Conservation (phyloP, 768 basidiomycete genomes). For the Russula olivacea region DNA sequence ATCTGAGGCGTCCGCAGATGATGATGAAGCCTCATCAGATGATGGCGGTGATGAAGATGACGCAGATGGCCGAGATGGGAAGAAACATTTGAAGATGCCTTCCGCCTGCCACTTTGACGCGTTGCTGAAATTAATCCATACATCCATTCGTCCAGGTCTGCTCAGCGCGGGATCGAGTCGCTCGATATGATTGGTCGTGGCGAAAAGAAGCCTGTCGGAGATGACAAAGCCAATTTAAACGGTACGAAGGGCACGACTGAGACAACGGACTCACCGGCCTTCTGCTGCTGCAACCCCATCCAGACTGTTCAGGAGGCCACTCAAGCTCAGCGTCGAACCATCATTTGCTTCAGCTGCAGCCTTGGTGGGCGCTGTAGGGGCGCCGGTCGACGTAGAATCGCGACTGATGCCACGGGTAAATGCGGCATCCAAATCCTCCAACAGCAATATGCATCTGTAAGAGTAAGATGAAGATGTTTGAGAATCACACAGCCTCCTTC, state of each 20-base stretch:
- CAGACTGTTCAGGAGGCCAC: constrained; percentile 78
- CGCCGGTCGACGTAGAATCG: constrained; percentile 72
- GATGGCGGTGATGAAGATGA: not conserved
- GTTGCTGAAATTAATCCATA: constrained; percentile 88
- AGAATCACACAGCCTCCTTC: constrained; percentile 17
- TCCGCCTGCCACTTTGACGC: constrained; percentile 91
- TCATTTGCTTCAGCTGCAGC: constrained; percentile 46
- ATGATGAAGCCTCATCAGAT: constrained; percentile 15
- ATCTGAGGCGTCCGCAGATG: constrained; percentile 46
- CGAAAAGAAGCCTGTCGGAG: constrained; percentile 65
- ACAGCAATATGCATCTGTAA: constrained; percentile 78
- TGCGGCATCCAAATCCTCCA: constrained; percentile 91
- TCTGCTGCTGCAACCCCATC: constrained; percentile 83
- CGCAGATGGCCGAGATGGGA: constrained; percentile 57
- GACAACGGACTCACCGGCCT: constrained; percentile 56
- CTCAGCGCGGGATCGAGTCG: constrained; percentile 85
- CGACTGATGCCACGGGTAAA: constrained; percentile 85
- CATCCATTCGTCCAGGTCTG: constrained; percentile 86
- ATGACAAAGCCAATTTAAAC: constrained; percentile 12
- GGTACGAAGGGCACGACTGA: not conserved
- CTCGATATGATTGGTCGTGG: constrained; percentile 92
- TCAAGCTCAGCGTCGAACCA: constrained; percentile 79
- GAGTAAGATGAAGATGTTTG: constrained; percentile 15
- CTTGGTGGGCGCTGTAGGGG: constrained; percentile 43
- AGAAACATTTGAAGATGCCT: constrained; percentile 92